These are phyloP conservation scores for Diversispora eburnea DNA, from an alignment of 192 early-diverging fungal species.

Conservation along the genomic window DNA sequence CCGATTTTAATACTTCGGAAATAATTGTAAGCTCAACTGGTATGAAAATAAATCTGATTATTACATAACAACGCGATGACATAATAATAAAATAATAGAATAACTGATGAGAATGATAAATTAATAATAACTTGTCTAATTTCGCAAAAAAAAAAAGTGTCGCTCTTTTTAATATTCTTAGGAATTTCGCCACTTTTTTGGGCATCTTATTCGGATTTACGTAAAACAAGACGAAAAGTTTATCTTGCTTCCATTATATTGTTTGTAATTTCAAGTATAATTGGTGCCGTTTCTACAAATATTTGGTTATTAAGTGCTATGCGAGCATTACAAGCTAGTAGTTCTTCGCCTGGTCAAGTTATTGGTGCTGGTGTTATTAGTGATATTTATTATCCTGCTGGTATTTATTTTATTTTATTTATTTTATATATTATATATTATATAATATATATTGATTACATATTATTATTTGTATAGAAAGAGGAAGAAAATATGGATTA, in stretches of 20 bases:
- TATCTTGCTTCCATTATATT: slow-evolving; percentile 38
- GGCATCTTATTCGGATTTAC: slow-evolving; percentile 41
- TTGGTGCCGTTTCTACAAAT: slow-evolving; percentile 36
- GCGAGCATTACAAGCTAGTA: slow-evolving; percentile 39
- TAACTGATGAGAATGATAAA: too few relatives aligned
- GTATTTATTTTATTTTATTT: neutral
- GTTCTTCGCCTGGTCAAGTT: slow-evolving; percentile 31
- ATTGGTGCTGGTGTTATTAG: slow-evolving; percentile 40
- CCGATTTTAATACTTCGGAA: neutral
- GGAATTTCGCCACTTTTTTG: slow-evolving; percentile 33
- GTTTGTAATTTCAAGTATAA: slow-evolving; percentile 36
- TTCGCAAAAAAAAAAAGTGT: neutral
- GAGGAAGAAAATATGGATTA: neutral
- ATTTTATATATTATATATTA: neutral
- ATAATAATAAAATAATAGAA: neutral
- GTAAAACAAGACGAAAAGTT: slow-evolving; percentile 33
- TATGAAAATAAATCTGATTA: neutral
- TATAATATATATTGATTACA: neutral
- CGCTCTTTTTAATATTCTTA: slow-evolving; percentile 25
- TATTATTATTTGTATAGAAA: neutral
- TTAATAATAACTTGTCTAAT: neutral
- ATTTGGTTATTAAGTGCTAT: slow-evolving; percentile 40
- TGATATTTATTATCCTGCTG: slow-evolving; percentile 30
- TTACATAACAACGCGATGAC: neutral
- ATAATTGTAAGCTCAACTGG: neutral